These are phyloP conservation scores for Entamoeba invadens DNA, from an alignment of 208 protist genomes.

Conservation along the genomic window DNA sequence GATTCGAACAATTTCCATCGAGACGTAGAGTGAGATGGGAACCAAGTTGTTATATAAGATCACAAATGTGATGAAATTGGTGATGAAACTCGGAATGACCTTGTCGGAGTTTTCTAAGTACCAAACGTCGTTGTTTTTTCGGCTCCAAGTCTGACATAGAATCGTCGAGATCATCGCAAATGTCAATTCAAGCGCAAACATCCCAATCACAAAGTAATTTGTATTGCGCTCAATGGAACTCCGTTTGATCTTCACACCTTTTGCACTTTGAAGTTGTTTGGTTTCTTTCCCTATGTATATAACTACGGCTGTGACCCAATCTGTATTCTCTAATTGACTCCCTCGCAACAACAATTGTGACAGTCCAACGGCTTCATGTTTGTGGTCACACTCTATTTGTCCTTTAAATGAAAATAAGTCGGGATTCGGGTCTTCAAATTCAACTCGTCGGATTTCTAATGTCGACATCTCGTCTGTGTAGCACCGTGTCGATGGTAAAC, in stretches of 20 bases:
- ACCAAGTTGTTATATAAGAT: background rate
- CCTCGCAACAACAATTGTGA: background rate
- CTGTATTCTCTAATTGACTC: background rate
- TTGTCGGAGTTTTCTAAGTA: background rate
- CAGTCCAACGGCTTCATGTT: background rate
- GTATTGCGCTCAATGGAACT: background rate
- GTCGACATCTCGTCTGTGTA: background rate
- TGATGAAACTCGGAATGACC: background rate
- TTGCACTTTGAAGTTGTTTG: background rate
- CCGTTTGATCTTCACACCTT: background rate
- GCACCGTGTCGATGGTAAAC: background rate
- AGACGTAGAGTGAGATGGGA: slow-evolving; percentile 17
- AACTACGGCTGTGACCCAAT: background rate
- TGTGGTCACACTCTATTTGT: background rate
- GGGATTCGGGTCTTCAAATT: background rate
- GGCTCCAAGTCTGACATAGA: background rate
- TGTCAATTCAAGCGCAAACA: background rate
- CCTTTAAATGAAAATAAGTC: background rate
- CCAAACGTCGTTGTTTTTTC: background rate
- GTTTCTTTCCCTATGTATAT: background rate
- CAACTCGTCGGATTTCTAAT: background rate
- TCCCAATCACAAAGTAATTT: background rate
- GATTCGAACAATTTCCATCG: background rate
- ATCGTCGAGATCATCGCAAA: background rate
- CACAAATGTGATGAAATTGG: slow-evolving; percentile 6